phyloP scores from a whole-genome alignment of 2,329 filamentous ascomycete genomes.

The Coleophoma eucalyptorum region DNA sequence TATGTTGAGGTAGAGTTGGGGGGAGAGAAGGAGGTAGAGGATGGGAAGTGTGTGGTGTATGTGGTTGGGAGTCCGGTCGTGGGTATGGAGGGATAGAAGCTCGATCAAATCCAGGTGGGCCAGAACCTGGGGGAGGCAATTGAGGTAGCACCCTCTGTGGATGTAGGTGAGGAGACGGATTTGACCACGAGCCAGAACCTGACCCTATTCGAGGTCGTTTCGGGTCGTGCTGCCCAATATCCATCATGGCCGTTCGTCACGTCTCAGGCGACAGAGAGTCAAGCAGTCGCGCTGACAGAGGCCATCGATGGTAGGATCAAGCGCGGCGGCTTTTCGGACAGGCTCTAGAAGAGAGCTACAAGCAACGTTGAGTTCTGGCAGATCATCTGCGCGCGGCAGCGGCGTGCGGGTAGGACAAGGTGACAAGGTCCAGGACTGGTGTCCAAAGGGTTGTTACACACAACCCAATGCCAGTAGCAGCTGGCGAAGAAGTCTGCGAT shows the following conservation, averaged over 20 bases:
- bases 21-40: constrained; percentile 36
- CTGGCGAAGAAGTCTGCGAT: no score
- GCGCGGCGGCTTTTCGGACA: constrained; percentile 26
- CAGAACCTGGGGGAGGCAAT: constrained; percentile 22
- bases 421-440: constrained; percentile 15
- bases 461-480: no score
- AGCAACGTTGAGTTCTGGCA: constrained; percentile 16
- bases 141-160: constrained; percentile 4
- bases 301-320: constrained; percentile 31
- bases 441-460: no score
- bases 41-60: constrained; percentile 30
- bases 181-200: constrained; percentile 37
- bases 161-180: constrained; percentile 33
- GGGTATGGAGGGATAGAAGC: constrained; percentile 18
- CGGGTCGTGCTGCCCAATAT: constrained; percentile 52
- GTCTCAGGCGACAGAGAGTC: constrained; percentile 38
- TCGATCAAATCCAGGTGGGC: constrained; percentile 20
- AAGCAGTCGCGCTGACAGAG: constrained; percentile 26
- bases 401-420: constrained; percentile 6
- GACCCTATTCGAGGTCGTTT: constrained; percentile 55
- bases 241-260: constrained; percentile 41
- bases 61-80: constrained; percentile 30
- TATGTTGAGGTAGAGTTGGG: no score
- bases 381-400: constrained; percentile 20
- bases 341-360: constrained; percentile 22